Evolutionary conservation across 768 basidiomycete species (phyloP), one percentile per base, ranked within the genome.

Genomic region (Lentinus brumalis): DNA sequence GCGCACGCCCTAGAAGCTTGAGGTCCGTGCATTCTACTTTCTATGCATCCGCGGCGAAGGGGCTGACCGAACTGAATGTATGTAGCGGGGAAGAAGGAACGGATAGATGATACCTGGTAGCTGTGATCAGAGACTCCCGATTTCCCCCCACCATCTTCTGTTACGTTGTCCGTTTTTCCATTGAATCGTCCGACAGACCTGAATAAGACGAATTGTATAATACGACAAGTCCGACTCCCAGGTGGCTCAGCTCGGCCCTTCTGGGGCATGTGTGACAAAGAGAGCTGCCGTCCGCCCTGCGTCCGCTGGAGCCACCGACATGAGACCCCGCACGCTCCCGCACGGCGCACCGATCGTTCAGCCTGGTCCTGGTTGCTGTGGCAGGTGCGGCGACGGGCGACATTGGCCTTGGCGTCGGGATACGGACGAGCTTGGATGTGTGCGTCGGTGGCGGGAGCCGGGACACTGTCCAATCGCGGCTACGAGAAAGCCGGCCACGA

Each of bases 1-100:
- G 78, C 79, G 32, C 68, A 75, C 51, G 73, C 71, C 52, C 63
- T 77, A 62, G 74, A 78, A 60, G 73, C 69, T 57, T 77, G 74
- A 74, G 77, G 80, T 78, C 63, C n/a, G 71, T 42, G 45, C 18
- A 40, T 15, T 40, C 40, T n/a, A 8, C 12, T 44, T 32, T 10
- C 11, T 1, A 35, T 46, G 40, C 18, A n/a, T 40, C 21, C 29
- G 21, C 44, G 29, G 31, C 32, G n/a, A 6, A 47, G 40, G 52
- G 38, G 16, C n/a, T 54, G 30, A 44, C 35, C 42, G 32, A 46
- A 5, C 16, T 29, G 10, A 14, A 26, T n/a, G n/a, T 38, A 26
- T n/a, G n/a, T 38, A 26, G n/a, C 44, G 50, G 51, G 31, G 56
- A 40, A 39, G 56, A 30, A 35, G 30, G 52, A 45, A 41, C 30